Conservation (phyloP, 2,329 filamentous ascomycete genomes). For the Aspergillus sp. region DNA sequence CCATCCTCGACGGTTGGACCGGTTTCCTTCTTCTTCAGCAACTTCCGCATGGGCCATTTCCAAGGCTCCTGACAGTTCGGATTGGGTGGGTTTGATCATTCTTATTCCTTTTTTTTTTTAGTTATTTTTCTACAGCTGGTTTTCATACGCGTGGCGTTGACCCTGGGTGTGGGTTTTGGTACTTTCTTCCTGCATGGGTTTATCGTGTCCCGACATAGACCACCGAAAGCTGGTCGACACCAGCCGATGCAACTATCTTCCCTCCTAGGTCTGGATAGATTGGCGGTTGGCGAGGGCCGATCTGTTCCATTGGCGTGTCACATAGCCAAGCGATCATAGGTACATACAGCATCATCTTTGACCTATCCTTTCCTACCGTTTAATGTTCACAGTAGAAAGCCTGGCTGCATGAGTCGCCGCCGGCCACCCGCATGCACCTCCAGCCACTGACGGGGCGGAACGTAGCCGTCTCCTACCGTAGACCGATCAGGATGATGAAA, state of each 20-base stretch:
- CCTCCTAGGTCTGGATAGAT: too few species aligned
- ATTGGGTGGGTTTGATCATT: slow-evolving; percentile 10
- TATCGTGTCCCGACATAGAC: slow-evolving; percentile 3
- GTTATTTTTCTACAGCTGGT: slow-evolving; percentile 4
- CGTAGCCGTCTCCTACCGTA: slow-evolving; percentile 11
- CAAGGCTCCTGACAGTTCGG: slow-evolving; percentile 9
- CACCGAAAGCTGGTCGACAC: slow-evolving; percentile 10
- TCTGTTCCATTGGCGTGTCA: slow-evolving; percentile 15
- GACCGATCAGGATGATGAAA: too few species aligned
- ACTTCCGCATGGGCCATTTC: slow-evolving; percentile 12
- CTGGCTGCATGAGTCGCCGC: background rate
- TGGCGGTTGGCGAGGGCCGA: background rate
- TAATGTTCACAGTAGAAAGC: too few species aligned
- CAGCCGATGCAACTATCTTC: background rate
- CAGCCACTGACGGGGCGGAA: slow-evolving; percentile 16
- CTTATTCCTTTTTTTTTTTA: slow-evolving; percentile 4
- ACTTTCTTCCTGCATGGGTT: slow-evolving; percentile 3
- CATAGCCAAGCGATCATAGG: slow-evolving; percentile 17
- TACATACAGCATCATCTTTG: slow-evolving; percentile 15
- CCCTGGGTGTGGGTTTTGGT: slow-evolving; percentile 2
- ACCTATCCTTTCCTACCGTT: slow-evolving; percentile 8
- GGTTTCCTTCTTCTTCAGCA: slow-evolving; percentile 10
- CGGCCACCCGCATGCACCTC: slow-evolving; percentile 1
- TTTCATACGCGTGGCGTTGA: slow-evolving; percentile 28
- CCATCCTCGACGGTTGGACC: background rate